Percentiles rank a stretch among this genome's conserved stretches.
Evolutionary conservation across 257 asterid species (phyloP).

Genomic region (Scutellaria galericulata): DNA sequence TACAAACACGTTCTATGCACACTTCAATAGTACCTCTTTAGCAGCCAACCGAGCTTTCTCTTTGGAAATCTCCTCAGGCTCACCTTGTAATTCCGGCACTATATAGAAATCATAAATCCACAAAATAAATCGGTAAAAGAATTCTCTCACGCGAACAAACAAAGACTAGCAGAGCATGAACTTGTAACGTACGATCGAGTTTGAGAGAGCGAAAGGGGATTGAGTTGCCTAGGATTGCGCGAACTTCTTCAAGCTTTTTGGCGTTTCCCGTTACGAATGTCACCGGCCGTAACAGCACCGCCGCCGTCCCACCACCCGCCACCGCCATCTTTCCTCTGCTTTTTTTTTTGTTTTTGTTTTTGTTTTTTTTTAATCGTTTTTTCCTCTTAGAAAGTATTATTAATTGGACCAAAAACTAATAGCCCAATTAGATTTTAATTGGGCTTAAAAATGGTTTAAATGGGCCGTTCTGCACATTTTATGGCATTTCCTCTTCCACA

Average conservation of each 20-base stretch:
- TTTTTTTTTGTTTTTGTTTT: not conserved
- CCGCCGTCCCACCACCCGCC: slow-evolving; percentile 48
- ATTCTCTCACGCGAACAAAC: not conserved
- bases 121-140: not conserved
- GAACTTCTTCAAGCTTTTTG: slow-evolving; percentile 91
- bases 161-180: slow-evolving; percentile 6
- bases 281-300: slow-evolving; percentile 70
- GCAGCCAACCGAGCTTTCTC: slow-evolving; percentile 94
- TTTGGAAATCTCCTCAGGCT: slow-evolving; percentile 90
- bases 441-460: not conserved
- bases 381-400: not conserved
- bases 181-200: slow-evolving; percentile 59
- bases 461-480: not conserved
- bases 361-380: not conserved
- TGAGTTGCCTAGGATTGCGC: slow-evolving; percentile 75
- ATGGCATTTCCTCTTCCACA: too few relatives aligned
- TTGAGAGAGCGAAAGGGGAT: slow-evolving; percentile 86
- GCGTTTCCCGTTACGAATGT: slow-evolving; percentile 96
- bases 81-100: slow-evolving; percentile 98
- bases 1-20: slow-evolving; percentile 40
- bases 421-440: not conserved
- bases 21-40: slow-evolving; percentile 58
- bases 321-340: slow-evolving; percentile 54
- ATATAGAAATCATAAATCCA: slow-evolving; percentile 15
- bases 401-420: not conserved